Evolutionary conservation across 495 filamentous ascomycete species (phyloP).

Genomic region (Penicillium flavigenum): DNA sequence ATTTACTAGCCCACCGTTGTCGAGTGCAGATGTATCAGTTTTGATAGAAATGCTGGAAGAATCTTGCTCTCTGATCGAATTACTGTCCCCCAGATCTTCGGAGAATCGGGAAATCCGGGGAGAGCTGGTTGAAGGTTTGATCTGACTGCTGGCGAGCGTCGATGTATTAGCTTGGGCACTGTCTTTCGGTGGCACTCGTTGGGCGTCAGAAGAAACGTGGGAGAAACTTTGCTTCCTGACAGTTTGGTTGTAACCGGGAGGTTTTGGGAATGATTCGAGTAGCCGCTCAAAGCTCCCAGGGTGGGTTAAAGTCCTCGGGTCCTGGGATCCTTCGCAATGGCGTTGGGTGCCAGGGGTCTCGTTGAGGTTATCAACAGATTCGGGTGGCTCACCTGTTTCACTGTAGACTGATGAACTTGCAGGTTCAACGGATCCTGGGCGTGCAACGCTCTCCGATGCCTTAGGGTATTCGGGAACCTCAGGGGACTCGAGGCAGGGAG

Average conservation of each 20-base stretch:
- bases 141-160: neutral
- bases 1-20: neutral
- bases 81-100: neutral
- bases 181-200: neutral
- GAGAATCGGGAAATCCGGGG: neutral
- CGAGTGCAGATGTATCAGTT: neutral
- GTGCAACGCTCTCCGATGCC: neutral
- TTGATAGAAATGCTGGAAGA: neutral
- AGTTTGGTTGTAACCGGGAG: neutral
- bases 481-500: neutral
- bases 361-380: neutral
- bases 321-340: neutral
- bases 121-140: neutral
- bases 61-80: neutral
- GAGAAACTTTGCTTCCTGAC: neutral
- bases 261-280: constrained; percentile 3
- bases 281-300: neutral
- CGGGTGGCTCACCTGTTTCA: constrained; percentile 3
- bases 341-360: neutral
- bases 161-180: neutral
- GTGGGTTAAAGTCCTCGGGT: neutral
- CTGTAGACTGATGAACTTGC: constrained; percentile 1
- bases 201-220: neutral
- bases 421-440: neutral
- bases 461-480: too few relatives aligned